Percentiles rank a stretch among this genome's conserved stretches.
Conservation (phyloP, 164 flowering plant genomes). For the Aristolochia californica region DNA sequence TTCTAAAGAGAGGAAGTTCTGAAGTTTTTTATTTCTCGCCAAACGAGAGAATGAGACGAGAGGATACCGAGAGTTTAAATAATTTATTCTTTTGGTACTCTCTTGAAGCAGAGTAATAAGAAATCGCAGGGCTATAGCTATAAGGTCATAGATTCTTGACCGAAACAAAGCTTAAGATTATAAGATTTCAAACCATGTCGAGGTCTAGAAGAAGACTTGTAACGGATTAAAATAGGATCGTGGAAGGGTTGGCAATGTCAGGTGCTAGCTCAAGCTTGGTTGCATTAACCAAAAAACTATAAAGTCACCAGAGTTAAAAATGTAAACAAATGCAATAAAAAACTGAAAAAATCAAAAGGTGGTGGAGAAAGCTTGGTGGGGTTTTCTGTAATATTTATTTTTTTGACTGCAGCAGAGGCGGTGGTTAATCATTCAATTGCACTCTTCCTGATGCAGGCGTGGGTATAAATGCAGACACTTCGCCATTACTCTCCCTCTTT, state of each 20-base stretch:
- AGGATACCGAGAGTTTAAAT: not conserved
- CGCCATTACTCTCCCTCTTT: slow-evolving; percentile 17
- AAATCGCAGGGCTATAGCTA: no score
- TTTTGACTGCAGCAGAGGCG: slow-evolving; percentile 55
- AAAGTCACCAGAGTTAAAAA: not conserved
- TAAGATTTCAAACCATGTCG: not conserved
- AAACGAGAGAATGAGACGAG: no score
- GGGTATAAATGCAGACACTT: slow-evolving; percentile 68
- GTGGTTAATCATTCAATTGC: slow-evolving; percentile 89
- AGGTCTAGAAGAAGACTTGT: slow-evolving; percentile 1
- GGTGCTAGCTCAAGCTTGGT: slow-evolving; percentile 9
- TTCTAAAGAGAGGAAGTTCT: no score
- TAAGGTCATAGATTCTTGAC: slow-evolving; percentile 6
- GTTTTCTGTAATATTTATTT: not conserved
- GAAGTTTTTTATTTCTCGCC: no score
- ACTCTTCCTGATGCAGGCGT: slow-evolving; percentile 81
- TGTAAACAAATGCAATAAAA: not conserved
- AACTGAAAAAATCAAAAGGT: not conserved
- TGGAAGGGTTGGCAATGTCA: slow-evolving; percentile 12
- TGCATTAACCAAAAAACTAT: not conserved
- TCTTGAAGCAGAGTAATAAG: not conserved
- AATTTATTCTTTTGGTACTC: not conserved
- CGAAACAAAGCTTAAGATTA: slow-evolving; percentile 5
- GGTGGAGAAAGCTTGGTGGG: slow-evolving; percentile 1
- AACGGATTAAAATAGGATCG: slow-evolving; percentile 1